Base-by-base conservation (phyloP, 1,139 yeast species). In the Hyphopichia khmerensis region DNA sequence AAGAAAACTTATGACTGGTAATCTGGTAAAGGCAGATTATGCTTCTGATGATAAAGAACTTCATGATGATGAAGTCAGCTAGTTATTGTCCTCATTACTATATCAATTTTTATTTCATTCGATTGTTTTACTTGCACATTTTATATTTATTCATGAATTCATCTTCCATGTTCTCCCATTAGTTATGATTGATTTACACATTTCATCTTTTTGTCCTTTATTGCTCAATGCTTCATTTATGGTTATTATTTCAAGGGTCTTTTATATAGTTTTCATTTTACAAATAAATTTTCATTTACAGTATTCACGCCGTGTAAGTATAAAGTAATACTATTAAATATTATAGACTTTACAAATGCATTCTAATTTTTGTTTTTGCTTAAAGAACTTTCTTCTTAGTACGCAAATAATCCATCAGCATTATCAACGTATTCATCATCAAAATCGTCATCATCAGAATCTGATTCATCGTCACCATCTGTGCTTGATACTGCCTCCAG, bases 341-440 rank as follows among this genome's bases (percentile, higher is more conserved):
- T 26, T 26, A 26, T 26, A 26, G 10, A 26, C 29, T 21, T 17
- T 21, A 8, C 21, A 21, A 11, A 34, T n/a, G 15, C 18, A 21
- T 11, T 36, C 18, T 29, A 30, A n/a, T n/a, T n/a, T n/a, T n/a
- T n/a, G n/a, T n/a, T n/a, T n/a, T n/a, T n/a, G n/a, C n/a, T n/a
- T n/a, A n/a, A n/a, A n/a, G n/a, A n/a, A n/a, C 15, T 10, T 23
- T 35, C 21, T 14, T 9, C 10, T 46, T 56, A 69, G 47, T 70
- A 67, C 11, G 65, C 75, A 55, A 70, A 70, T 45, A 70, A 62
- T 16, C 77, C 77, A 49, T 69, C 78, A 33, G 65, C 70, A 44
- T 79, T 81, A 48, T 74, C 80, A 30, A 71, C 80, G 45, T 72
- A 72, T 33, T 74, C 69, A 16, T 67, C 73, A 9, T 60, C 67